Conservation (phyloP, 2,329 filamentous ascomycete genomes). For the Penicillium sp. region DNA sequence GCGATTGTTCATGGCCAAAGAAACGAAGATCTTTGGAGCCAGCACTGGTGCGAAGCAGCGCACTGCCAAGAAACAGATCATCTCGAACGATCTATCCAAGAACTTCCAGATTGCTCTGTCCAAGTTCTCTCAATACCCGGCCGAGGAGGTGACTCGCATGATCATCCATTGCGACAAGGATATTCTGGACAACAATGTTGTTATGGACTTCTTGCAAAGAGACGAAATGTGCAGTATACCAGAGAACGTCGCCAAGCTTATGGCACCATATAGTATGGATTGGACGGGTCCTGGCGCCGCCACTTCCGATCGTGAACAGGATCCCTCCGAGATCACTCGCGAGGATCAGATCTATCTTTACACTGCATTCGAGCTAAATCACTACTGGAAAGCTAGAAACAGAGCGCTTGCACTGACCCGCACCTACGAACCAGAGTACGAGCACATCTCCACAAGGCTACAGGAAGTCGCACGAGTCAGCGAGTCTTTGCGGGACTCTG, state of each 20-base stretch:
- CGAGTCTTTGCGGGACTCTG: slow-evolving; percentile 85
- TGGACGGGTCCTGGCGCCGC: slow-evolving; percentile 87
- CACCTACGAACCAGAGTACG: slow-evolving; percentile 84
- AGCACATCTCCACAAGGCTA: slow-evolving; percentile 83
- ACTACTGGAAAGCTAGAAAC: slow-evolving; percentile 99
- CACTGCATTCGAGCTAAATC: slow-evolving; percentile 90
- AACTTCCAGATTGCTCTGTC: slow-evolving; percentile 89
- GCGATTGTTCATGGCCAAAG: slow-evolving; percentile 95
- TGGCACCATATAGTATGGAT: slow-evolving; percentile 95
- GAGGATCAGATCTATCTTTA: slow-evolving; percentile 95
- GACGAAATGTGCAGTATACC: slow-evolving; percentile 91
- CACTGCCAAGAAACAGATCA: slow-evolving; percentile 96
- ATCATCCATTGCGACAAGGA: slow-evolving; percentile 93
- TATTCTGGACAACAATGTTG: slow-evolving; percentile 81
- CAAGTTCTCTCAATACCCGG: slow-evolving; percentile 82
- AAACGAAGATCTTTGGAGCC: slow-evolving; percentile 79
- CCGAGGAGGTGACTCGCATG: slow-evolving; percentile 85
- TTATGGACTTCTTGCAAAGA: slow-evolving; percentile 95
- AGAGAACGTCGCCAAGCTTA: slow-evolving; percentile 83
- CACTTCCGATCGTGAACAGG: slow-evolving; percentile 75
- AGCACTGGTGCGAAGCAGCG: slow-evolving; percentile 67
- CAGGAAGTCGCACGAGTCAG: slow-evolving; percentile 83
- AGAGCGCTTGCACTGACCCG: slow-evolving; percentile 81
- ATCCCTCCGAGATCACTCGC: slow-evolving; percentile 82
- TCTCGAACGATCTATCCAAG: slow-evolving; percentile 84